Percentiles rank a stretch among this genome's conserved stretches.
Evolutionary conservation across 108 stramenopile genomes (phyloP).

Genomic region (Cyclotella choctawhatcheeana): DNA sequence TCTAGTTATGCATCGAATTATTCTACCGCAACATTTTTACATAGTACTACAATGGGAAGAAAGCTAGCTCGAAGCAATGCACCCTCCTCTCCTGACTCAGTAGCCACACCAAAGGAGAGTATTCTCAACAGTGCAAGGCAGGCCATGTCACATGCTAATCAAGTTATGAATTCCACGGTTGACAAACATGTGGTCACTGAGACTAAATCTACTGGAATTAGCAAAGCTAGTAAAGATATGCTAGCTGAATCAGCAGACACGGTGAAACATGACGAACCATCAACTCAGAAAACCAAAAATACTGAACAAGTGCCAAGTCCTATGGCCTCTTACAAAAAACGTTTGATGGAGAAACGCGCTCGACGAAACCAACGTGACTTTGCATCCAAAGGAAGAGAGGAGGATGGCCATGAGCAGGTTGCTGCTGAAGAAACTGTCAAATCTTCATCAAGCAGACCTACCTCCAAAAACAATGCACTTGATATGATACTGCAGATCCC

Average conservation of each 20-base stretch:
- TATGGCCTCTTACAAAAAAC: background rate
- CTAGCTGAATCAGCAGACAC: background rate
- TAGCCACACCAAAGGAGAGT: background rate
- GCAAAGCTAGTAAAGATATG: too few species aligned
- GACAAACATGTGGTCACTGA: background rate
- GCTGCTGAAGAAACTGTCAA: too few species aligned
- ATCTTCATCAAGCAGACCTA: background rate
- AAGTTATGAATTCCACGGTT: conserved; percentile 8
- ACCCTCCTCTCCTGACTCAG: background rate
- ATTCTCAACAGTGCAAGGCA: conserved; percentile 23
- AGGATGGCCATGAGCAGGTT: background rate
- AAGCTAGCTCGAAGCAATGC: conserved; percentile 39
- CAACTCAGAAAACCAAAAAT: background rate
- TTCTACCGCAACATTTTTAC: conserved; percentile 23
- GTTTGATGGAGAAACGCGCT: conserved; percentile 6
- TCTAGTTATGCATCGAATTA: conserved; percentile 11
- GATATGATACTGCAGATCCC: background rate
- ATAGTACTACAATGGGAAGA: conserved; percentile 38
- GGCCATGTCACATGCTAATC: conserved; percentile 7
- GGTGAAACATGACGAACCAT: background rate
- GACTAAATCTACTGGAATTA: background rate
- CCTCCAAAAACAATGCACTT: background rate
- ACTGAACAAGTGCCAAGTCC: background rate
- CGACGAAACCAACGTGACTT: background rate
- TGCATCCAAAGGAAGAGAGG: background rate